Conservation (phyloP, 805 yeast genomes). For the Metschnikowia lachancei region DNA sequence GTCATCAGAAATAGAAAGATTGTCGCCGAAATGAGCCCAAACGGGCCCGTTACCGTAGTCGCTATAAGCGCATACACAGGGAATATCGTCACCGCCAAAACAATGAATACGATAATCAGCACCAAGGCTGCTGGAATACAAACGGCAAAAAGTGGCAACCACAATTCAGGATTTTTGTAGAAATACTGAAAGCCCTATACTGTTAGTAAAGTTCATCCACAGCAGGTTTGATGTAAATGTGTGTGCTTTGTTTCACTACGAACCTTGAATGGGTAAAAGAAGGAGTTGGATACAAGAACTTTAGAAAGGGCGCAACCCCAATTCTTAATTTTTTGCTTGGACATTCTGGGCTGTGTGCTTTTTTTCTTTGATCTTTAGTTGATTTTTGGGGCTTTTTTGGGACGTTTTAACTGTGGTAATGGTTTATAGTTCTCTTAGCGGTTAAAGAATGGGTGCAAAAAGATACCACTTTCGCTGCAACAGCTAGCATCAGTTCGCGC, state of each 20-base stretch:
- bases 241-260: background rate
- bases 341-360: background rate
- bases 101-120: constrained; percentile 33
- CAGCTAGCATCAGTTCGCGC: no score
- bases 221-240: no score
- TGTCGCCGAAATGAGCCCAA: constrained; percentile 48
- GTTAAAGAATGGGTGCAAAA: background rate
- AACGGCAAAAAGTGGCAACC: constrained; percentile 47
- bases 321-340: background rate
- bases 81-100: constrained; percentile 39
- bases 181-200: constrained; percentile 15
- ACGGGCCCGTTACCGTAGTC: constrained; percentile 47
- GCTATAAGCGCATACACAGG: constrained; percentile 46
- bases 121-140: constrained; percentile 46
- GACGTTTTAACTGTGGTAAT: no score
- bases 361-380: no score
- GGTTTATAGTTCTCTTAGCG: no score
- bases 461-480: background rate
- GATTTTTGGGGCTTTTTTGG: no score
- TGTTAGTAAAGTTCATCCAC: background rate
- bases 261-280: constrained; percentile 1
- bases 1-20: constrained; percentile 44
- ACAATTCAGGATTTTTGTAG: constrained; percentile 37
- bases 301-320: background rate
- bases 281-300: background rate